Evolutionary conservation across 495 filamentous ascomycete genomes (phyloP).

Genomic region (Penicillium canescens): DNA sequence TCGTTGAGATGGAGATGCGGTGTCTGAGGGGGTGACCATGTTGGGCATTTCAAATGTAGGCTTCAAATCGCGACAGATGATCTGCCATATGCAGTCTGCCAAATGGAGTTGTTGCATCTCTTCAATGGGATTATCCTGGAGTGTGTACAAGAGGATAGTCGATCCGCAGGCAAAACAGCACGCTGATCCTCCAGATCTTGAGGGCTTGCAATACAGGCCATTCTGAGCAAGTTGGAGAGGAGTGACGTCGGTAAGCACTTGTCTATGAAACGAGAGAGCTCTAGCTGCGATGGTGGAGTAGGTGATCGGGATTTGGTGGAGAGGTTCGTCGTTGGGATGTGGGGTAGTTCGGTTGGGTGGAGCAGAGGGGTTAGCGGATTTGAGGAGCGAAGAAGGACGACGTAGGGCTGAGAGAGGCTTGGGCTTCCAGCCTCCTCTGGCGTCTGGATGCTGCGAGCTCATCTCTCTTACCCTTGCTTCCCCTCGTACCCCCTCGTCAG

Average conservation of each 20-base stretch:
- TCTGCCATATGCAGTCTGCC: conserved; percentile 1
- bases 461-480: too few relatives aligned
- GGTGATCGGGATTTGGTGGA: too few relatives aligned
- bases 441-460: conserved; percentile 1
- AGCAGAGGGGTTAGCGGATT: conserved; percentile 8
- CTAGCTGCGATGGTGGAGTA: too few relatives aligned
- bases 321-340: conserved; percentile 6
- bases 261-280: too few relatives aligned
- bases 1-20: background rate
- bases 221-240: conserved; percentile 8
- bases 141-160: conserved; percentile 1
- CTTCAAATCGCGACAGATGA: conserved; percentile 2
- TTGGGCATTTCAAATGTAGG: background rate
- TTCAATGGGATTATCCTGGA: background rate
- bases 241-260: background rate
- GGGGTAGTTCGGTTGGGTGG: conserved; percentile 7
- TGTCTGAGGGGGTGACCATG: background rate
- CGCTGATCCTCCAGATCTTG: conserved; percentile 1
- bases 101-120: background rate
- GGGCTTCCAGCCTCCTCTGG: conserved; percentile 6
- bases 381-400: conserved; percentile 9
- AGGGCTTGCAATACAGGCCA: conserved; percentile 4
- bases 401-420: conserved; percentile 11
- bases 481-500: too few relatives aligned
- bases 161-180: conserved; percentile 9